Evolutionary conservation across 1,139 yeast genomes (phyloP), one percentile per base, ranked within the genome.

Genomic region (Candida sp.): DNA sequence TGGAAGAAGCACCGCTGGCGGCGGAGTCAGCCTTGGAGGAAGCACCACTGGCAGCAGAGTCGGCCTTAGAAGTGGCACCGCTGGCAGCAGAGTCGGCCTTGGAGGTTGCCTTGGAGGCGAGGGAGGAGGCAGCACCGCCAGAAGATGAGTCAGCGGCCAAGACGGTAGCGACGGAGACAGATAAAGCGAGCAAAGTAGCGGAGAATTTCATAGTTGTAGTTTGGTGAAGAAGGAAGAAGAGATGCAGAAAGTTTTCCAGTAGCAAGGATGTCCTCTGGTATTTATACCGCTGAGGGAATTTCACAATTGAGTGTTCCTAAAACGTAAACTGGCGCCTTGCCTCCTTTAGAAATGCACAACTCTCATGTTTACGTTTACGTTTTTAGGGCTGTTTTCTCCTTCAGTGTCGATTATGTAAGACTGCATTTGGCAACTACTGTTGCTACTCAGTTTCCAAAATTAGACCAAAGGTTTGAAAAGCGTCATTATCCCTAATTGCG

Each of bases 111-210:
- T 44, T 30, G 11, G 48, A 40, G 47, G 54, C 65, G 49, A 51
- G 56, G 48, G 55, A 57, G 47, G 60, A 60, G 43, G 58, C 55
- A n/a, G 47, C 37, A 7, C 9, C 9, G 9, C 31, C 31, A 26
- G 62, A 49, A 41, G 60, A 51, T 27, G 58, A 48, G 25, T 49
- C 56, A 26, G 61, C 56, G 39, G 61, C 58, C 27, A 49, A 32
- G 32, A 48, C 49, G 3, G 56, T 42, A n/a, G 48, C 47, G 23
- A 46, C 49, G 26, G 53, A 33, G 11, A 55, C 34, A 9, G 54
- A 44, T 37, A 52, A 50, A 34, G 59, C 44, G 23, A 55, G 32
- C 32, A 51, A 40, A 31, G 47, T 46, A 28, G 57, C 39, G 32
- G 57, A 47, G 44, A 54, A 51, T 49, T 51, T 53, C 58, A 55